Evolutionary conservation across 2,329 filamentous ascomycete species (phyloP), one percentile per base, ranked within the genome.

Genomic region (Rhinocladiella similis): DNA sequence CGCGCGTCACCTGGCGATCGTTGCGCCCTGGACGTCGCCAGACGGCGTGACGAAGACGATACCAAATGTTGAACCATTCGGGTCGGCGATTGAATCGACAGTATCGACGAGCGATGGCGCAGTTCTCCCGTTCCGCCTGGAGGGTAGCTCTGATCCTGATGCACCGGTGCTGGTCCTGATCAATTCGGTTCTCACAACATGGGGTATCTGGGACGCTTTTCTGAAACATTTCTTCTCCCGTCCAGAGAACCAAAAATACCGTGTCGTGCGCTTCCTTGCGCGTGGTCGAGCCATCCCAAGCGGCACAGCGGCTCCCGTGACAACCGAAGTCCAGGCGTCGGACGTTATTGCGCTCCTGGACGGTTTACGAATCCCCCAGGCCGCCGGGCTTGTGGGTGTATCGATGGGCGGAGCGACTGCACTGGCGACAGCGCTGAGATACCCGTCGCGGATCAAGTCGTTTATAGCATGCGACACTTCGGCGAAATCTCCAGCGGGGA

Each of bases 401-500:
- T 90, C 86, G 35, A 84, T 94, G 70, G 91, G 91, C 61, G 91
- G 91, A 50, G 89, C 87, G 1, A 94, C 90, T 1, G 80, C 86
- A 1, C 80, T 94, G 86, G 88, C 68, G 85, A 88, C 84, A 50
- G 87, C 88, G 0, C 81, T 95, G 49, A 78, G 78, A 39, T 80
- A 89, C 65, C 86, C 89, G 0, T 61, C 74, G 1, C 79, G 83
- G 42, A 73, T 91, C 13, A 69, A 66, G 1, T 78, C 77, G 5
- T 89, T 91, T 69, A 77, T 93, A 19, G 81, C 86, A 3, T 92
- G 89, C 71, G 90, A 94, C 72, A 95, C 90, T 68, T 93, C 91
- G 70, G 81, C 83, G 6, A 80, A 83, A 4, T 85, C 87, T 0
- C 90, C 88, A 57, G 76, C 85, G 0, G 85, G 85, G 35, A 96